Evolutionary conservation across 164 flowering plant genomes (phyloP).

Genomic region (Warburgia ugandensis): DNA sequence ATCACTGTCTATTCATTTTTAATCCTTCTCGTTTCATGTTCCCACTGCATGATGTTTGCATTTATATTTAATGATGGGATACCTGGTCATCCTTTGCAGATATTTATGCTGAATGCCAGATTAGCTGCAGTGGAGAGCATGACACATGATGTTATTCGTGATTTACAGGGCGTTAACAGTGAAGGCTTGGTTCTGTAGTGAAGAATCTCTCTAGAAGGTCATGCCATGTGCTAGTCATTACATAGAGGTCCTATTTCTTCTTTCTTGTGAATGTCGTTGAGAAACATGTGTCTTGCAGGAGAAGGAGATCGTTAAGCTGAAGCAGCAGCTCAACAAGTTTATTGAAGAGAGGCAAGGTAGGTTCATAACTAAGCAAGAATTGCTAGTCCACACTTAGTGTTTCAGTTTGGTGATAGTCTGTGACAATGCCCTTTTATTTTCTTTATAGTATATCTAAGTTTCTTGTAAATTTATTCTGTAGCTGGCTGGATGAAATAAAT

Average conservation of each 20-base stretch:
- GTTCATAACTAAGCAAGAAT: neutral
- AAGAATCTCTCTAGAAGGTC: constrained; percentile 52
- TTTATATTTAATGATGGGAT: no score
- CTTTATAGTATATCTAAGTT: constrained; percentile 5
- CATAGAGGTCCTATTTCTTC: neutral
- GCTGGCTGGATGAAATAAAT: constrained; percentile 93
- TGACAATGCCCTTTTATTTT: neutral
- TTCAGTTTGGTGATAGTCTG: neutral
- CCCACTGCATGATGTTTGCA: no score
- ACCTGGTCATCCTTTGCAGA: no score
- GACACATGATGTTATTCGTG: constrained; percentile 98
- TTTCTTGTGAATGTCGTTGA: neutral
- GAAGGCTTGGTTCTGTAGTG: constrained; percentile 32
- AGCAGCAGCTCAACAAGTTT: constrained; percentile 67
- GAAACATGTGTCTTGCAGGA: constrained; percentile 41
- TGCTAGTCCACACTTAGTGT: neutral
- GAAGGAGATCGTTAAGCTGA: constrained; percentile 55
- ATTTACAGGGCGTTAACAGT: constrained; percentile 78
- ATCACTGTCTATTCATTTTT: neutral
- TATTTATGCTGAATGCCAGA: constrained; percentile 78
- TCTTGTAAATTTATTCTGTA: constrained; percentile 16
- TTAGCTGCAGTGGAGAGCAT: constrained; percentile 93
- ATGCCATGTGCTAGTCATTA: no score
- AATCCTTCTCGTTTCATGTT: no score
- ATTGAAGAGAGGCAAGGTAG: constrained; percentile 75